Evolutionary conservation across 345 rosid species (phyloP).

Genomic region (Streptanthus diversifolius): DNA sequence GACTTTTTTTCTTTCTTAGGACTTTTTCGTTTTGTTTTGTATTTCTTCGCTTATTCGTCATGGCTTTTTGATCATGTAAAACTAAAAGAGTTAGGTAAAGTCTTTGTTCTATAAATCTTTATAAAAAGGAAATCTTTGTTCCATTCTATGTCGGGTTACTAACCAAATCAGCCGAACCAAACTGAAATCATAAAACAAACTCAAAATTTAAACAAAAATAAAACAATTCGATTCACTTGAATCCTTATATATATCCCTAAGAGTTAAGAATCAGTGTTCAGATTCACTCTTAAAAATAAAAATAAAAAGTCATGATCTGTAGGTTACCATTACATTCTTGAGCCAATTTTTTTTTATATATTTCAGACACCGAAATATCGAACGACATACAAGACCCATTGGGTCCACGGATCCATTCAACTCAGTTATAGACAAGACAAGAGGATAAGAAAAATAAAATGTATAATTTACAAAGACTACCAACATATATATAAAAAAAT

Average conservation of each 20-base stretch:
- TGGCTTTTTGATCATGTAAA: conserved; percentile 19
- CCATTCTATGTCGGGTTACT: not conserved
- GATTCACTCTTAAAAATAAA: no score
- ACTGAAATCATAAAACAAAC: not conserved
- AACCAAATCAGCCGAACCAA: not conserved
- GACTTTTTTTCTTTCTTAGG: not conserved
- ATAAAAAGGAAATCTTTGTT: not conserved
- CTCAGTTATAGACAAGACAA: not conserved
- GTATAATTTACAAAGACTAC: not conserved
- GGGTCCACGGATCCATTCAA: not conserved
- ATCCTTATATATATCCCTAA: not conserved
- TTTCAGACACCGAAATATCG: not conserved
- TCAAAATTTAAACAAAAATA: not conserved
- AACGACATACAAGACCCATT: not conserved
- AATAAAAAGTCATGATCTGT: no score
- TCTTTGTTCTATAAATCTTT: not conserved
- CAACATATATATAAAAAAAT: not conserved
- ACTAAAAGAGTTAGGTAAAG: conserved; percentile 13
- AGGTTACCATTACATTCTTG: not conserved
- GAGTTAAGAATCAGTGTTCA: not conserved
- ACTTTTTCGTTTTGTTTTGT: not conserved
- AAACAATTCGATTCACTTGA: not conserved
- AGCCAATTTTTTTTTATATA: not conserved
- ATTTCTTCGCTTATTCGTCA: not conserved
- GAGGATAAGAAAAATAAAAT: not conserved